Evolutionary conservation across 352 stramenopile species (phyloP).

Genomic region (Phytophthora pseudosyringae): DNA sequence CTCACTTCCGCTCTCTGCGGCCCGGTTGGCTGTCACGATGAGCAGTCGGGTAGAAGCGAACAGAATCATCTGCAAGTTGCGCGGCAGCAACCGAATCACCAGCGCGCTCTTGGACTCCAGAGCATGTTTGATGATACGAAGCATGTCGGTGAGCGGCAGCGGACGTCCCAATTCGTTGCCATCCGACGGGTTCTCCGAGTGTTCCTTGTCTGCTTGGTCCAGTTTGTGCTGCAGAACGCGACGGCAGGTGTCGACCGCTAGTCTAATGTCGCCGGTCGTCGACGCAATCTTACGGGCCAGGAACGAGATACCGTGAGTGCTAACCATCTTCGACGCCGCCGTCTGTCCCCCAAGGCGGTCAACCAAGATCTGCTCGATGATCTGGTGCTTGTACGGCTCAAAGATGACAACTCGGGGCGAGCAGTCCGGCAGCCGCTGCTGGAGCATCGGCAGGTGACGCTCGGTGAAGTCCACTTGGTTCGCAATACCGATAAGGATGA

Average conservation of each 20-base stretch:
- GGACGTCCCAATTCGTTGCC: conserved; percentile 33
- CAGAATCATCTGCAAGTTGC: conserved; percentile 85
- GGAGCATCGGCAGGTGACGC: conserved; percentile 67
- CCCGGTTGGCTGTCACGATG: conserved; percentile 39
- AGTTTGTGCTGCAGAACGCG: conserved; percentile 72
- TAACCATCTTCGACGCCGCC: conserved; percentile 57
- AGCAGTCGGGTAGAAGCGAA: conserved; percentile 67
- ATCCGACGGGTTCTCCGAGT: conserved; percentile 36
- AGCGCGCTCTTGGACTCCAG: conserved; percentile 70
- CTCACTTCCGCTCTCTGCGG: conserved; percentile 24
- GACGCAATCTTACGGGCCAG: conserved; percentile 83
- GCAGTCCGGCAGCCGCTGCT: conserved; percentile 56
- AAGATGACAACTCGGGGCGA: conserved; percentile 79
- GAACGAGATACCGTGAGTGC: conserved; percentile 75
- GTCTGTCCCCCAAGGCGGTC: conserved; percentile 66
- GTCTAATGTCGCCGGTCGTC: conserved; percentile 75
- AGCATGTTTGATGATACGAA: conserved; percentile 73
- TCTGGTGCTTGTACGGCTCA: conserved; percentile 79
- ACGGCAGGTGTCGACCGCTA: conserved; percentile 78
- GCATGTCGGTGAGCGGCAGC: conserved; percentile 74
- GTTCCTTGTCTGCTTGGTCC: conserved; percentile 39
- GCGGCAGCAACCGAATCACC: conserved; percentile 67
- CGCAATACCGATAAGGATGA: conserved; percentile 82
- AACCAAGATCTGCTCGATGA: conserved; percentile 78
- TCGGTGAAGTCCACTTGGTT: conserved; percentile 90